phyloP scores from a whole-genome alignment of 148 eudicot genomes.

The Amaranthus palmeri region DNA sequence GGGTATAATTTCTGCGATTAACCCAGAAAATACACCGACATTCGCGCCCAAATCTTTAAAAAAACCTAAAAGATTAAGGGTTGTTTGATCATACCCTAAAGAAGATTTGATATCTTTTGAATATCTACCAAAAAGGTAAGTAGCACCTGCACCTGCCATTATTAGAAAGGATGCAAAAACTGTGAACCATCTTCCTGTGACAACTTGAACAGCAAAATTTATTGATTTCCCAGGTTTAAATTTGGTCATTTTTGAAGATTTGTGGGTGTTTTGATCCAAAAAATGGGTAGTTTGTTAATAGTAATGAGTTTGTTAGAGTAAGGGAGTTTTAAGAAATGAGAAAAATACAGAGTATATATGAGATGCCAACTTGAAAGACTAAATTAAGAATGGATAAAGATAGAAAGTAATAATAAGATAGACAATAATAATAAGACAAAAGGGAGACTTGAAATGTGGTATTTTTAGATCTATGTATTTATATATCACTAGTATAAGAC shows the following conservation, averaged over 20 bases:
- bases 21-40: slow-evolving; percentile 42
- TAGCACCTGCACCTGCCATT: slow-evolving; percentile 43
- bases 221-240: neutral
- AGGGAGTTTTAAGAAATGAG: no score
- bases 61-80: slow-evolving; percentile 39
- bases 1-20: slow-evolving; percentile 37
- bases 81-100: slow-evolving; percentile 43
- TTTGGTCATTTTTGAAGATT: neutral
- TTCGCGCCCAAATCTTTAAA: slow-evolving; percentile 48
- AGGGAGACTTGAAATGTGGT: no score
- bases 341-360: no score
- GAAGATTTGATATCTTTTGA: slow-evolving; percentile 40
- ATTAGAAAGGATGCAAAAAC: slow-evolving; percentile 36
- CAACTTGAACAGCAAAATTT: slow-evolving; percentile 12
- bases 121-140: slow-evolving; percentile 40
- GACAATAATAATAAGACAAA: no score
- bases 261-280: no score
- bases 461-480: no score
- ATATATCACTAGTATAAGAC: no score
- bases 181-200: slow-evolving; percentile 37
- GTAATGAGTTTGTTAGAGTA: neutral
- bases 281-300: neutral
- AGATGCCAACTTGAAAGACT: no score
- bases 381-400: no score
- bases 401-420: no score